Evolutionary conservation across 345 rosid genomes (phyloP).

Genomic region (Theobroma cacao): DNA sequence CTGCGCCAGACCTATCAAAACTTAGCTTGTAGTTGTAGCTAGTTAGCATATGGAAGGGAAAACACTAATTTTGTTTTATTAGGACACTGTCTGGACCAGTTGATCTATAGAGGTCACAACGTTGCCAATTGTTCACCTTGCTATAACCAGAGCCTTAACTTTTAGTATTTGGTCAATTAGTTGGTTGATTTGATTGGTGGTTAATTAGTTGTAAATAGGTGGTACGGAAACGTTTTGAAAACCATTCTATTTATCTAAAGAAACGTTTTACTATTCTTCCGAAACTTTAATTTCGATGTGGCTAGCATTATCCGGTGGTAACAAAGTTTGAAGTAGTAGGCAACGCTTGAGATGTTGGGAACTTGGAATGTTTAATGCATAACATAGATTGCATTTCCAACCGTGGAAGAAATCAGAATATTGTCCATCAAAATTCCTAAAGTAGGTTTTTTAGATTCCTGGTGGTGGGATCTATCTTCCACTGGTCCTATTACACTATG

Average conservation of each 20-base stretch:
- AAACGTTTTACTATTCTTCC: background rate
- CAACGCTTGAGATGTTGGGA: background rate
- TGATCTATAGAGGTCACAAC: slow-evolving; percentile 1
- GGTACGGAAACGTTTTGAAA: slow-evolving; percentile 12
- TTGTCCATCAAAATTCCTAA: background rate
- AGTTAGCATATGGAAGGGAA: slow-evolving; percentile 11
- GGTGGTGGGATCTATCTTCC: background rate
- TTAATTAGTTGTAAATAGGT: slow-evolving; percentile 23
- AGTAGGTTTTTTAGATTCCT: background rate
- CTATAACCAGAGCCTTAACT: background rate
- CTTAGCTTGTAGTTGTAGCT: slow-evolving; percentile 6
- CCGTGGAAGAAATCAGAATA: background rate
- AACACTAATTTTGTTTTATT: background rate
- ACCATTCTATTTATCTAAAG: background rate
- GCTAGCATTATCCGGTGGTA: too few species aligned
- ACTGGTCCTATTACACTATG: background rate
- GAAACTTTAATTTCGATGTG: background rate
- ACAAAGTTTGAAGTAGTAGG: background rate
- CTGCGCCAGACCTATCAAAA: slow-evolving; percentile 7
- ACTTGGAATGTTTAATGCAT: background rate
- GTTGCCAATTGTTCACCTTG: slow-evolving; percentile 6
- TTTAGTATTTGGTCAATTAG: background rate
- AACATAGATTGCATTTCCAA: too few species aligned
- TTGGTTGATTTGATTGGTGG: slow-evolving; percentile 16
- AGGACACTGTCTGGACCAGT: background rate